A percentile compares a stretch with the other conserved stretches of the same genome.
phyloP scores from a whole-genome alignment of 2,329 filamentous ascomycete species.

The Daldinia sp. region DNA sequence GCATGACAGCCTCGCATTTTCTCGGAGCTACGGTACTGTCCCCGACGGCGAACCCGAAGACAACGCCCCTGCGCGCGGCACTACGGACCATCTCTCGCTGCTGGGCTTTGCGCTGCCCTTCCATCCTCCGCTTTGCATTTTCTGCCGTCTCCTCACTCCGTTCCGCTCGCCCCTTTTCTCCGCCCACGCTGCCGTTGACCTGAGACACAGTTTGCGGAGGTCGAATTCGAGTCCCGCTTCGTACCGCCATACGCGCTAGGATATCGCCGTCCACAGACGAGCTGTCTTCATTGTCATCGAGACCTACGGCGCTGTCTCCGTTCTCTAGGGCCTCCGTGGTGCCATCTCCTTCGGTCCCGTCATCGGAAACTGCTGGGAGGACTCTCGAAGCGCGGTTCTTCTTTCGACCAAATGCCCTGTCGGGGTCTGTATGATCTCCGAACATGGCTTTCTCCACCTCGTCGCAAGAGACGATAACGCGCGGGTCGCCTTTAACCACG shows the following conservation, averaged over 20 bases:
- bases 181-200: constrained; percentile 67
- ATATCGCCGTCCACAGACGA: constrained; percentile 37
- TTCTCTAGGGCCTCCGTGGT: constrained; percentile 1
- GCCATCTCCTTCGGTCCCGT: constrained; percentile 58
- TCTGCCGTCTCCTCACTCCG: constrained; percentile 64
- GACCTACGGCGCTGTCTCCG: constrained; percentile 16
- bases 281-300: constrained; percentile 23
- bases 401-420: constrained; percentile 58
- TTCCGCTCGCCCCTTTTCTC: constrained; percentile 67
- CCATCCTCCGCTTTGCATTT: constrained; percentile 61
- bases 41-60: constrained; percentile 61
- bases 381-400: constrained; percentile 60
- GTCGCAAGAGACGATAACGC: constrained; percentile 62
- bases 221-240: constrained; percentile 54
- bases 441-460: constrained; percentile 65
- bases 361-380: constrained; percentile 56
- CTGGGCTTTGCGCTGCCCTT: constrained; percentile 62
- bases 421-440: constrained; percentile 58
- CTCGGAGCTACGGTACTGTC: constrained; percentile 48
- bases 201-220: constrained; percentile 58
- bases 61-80: constrained; percentile 67
- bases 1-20: constrained; percentile 71
- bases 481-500: constrained; percentile 62
- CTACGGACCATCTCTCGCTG: constrained; percentile 52
- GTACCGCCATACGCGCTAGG: constrained; percentile 52